Evolutionary conservation across 768 basidiomycete species (phyloP).

Genomic region (Pulveroboletus sp.): DNA sequence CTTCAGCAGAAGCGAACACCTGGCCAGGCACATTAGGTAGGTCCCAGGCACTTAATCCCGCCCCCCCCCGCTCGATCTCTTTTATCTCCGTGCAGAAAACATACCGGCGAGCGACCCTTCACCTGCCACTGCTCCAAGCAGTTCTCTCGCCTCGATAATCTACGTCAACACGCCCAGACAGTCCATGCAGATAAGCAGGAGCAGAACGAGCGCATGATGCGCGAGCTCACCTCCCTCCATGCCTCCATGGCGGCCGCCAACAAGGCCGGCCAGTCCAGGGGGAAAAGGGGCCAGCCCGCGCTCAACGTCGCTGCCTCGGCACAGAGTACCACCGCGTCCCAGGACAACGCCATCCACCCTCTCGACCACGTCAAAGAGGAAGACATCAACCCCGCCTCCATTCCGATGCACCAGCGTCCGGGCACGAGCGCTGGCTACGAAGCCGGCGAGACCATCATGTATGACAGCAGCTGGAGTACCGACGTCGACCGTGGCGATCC

Average conservation of each 20-base stretch:
- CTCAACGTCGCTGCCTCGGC: neutral
- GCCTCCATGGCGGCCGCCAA: constrained; percentile 66
- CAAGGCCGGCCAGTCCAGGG: constrained; percentile 36
- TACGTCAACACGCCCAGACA: constrained; percentile 95
- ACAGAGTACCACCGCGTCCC: constrained; percentile 5
- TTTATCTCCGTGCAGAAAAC: constrained; percentile 62
- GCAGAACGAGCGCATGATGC: constrained; percentile 88
- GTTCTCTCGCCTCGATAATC: constrained; percentile 93
- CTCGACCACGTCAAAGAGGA: constrained; percentile 40
- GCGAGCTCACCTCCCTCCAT: constrained; percentile 78
- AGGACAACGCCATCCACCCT: constrained; percentile 16
- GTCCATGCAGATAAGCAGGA: constrained; percentile 94
- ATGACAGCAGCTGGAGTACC: constrained; percentile 33
- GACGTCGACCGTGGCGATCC: constrained; percentile 36
- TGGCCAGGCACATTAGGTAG: constrained; percentile 92
- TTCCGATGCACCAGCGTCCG: constrained; percentile 48
- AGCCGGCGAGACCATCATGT: constrained; percentile 34
- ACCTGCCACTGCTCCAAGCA: constrained; percentile 93
- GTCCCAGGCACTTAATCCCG: constrained; percentile 29
- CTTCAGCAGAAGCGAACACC: constrained; percentile 91
- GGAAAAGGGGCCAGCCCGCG: constrained; percentile 35
- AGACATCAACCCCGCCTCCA: constrained; percentile 27
- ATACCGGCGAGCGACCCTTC: constrained; percentile 96
- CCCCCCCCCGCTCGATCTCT: constrained; percentile 20
- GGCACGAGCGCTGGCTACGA: constrained; percentile 77